Base-by-base conservation (phyloP, 2,329 filamentous ascomycete genomes). In the Aspergillus ustus region DNA sequence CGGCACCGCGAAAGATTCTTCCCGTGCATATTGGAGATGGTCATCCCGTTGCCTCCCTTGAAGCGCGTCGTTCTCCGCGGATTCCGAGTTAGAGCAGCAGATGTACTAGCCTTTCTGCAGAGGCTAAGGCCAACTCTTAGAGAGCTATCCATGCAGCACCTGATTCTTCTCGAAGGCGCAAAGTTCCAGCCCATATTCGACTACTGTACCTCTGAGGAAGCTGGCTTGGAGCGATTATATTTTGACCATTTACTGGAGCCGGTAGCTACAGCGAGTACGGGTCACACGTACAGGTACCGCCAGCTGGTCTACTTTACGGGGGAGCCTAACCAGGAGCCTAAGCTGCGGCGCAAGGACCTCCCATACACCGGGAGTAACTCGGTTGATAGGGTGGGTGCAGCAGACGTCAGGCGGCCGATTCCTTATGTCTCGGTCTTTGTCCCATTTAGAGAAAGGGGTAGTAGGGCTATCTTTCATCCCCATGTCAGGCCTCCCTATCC, bases 181-280 rank as follows among this genome's bases (percentile, higher is more conserved):
- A 46, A 46, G n/a, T 53, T 46, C 48, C n/a, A 20, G n/a, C n/a
- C 59, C 37, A 48, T 61, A 48, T 48, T 61, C 28, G 29, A 37
- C 43, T 59, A 54, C 43, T 59, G 57, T 28, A 49, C 50, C 4
- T 43, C 28, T 3, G 49, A 59, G n/a, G 50, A 28, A 2, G 50
- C 57, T n/a, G 50, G 19, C 11, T 28, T 59, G 3, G 50, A 59
- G 19, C 28, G 49, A 40, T 15, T 59, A 6, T 59, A 53, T n/a
- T 48, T 59, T 3, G 37, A 59, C 19, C 37, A 59, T 29, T 22
- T 40, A 19, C 44, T 46, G n/a, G 44, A 46, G 51, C 51, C 51
- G 22, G 51, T 2, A 53, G 9, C 20, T 17, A 19, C 31, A 4
- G 51, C 28, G n/a, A n/a, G n/a, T n/a, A n/a, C n/a, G n/a, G n/a